Conservation (phyloP, 805 yeast genomes). For the Candida sithepensis region DNA sequence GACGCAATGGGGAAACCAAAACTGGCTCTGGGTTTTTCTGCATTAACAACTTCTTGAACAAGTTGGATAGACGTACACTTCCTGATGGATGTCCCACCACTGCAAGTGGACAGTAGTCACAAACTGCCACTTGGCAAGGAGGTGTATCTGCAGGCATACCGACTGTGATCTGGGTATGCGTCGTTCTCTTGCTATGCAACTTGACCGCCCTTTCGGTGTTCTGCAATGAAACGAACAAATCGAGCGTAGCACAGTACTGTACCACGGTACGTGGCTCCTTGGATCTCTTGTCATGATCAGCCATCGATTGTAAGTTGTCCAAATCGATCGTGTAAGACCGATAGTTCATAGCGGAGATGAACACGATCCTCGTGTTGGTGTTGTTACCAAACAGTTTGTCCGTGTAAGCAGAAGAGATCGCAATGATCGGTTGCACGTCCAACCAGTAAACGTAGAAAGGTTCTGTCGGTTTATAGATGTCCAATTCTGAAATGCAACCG, state of each 20-base stretch:
- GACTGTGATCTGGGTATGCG: conserved; percentile 7
- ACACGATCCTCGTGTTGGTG: conserved; percentile 9
- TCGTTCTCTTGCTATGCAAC: conserved; percentile 19
- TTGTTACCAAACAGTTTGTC: conserved; percentile 11
- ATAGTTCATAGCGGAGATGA: conserved; percentile 19
- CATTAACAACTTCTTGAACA: not conserved
- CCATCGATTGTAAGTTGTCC: conserved; percentile 10
- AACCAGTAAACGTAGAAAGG: conserved; percentile 25
- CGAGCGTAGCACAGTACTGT: conserved; percentile 20
- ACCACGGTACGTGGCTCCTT: conserved; percentile 12
- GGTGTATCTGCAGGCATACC: conserved; percentile 17
- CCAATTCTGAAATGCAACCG: conserved; percentile 28
- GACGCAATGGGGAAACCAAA: not conserved
- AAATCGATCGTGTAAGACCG: conserved; percentile 19
- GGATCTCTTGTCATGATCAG: conserved; percentile 11
- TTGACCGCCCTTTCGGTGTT: conserved; percentile 12
- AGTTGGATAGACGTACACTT: not conserved
- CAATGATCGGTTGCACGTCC: conserved; percentile 19
- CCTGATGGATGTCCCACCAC: conserved; percentile 1
- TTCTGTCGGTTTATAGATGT: conserved; percentile 13
- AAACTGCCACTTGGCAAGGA: conserved; percentile 12
- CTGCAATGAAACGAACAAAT: conserved; percentile 20
- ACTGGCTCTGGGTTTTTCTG: not conserved
- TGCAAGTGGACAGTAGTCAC: conserved; percentile 14
- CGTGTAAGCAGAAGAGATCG: conserved; percentile 20